Evolutionary conservation across 2,329 filamentous ascomycete genomes (phyloP).

Genomic region (Helminthosporium solani): DNA sequence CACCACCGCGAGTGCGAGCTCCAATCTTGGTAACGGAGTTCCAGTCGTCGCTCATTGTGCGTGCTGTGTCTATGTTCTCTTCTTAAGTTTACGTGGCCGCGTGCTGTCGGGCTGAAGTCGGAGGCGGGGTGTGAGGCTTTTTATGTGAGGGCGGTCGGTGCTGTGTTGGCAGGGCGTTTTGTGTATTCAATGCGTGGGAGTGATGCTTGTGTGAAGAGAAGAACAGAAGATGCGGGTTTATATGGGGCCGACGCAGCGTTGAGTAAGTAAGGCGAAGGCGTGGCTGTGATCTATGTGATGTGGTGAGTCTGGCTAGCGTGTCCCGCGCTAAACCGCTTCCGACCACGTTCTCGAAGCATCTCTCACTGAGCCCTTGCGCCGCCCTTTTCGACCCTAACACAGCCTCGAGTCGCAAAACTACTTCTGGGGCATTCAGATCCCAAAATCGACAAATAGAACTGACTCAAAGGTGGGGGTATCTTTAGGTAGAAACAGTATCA

Average conservation of each 20-base stretch:
- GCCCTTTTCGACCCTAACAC: constrained; percentile 4
- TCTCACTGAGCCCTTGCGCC: constrained; percentile 10
- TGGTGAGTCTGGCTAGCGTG: background rate
- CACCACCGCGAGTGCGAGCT: constrained; percentile 72
- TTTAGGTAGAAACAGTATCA: too few species aligned
- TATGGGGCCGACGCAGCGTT: background rate
- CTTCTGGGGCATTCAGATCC: too few species aligned
- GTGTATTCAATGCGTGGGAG: background rate
- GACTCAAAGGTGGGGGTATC: too few species aligned
- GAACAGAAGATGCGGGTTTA: background rate
- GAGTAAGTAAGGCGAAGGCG: background rate
- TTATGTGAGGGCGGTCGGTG: background rate
- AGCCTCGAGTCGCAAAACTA: too few species aligned
- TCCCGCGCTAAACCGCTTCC: constrained; percentile 3
- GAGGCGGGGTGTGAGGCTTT: constrained; percentile 16
- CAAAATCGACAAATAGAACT: too few species aligned
- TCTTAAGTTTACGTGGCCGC: constrained; percentile 6
- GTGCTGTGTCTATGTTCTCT: background rate
- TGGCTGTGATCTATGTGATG: background rate
- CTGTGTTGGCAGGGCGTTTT: background rate
- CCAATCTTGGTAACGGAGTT: constrained; percentile 90
- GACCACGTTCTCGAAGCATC: constrained; percentile 4
- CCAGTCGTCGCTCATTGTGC: constrained; percentile 75
- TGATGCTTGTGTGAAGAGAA: background rate
- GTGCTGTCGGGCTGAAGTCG: constrained; percentile 7